A percentile compares a stretch with the other conserved stretches of the same genome.
Evolutionary conservation across 1,139 yeast species (phyloP).

Genomic region (Kurtzmaniella natalensis): DNA sequence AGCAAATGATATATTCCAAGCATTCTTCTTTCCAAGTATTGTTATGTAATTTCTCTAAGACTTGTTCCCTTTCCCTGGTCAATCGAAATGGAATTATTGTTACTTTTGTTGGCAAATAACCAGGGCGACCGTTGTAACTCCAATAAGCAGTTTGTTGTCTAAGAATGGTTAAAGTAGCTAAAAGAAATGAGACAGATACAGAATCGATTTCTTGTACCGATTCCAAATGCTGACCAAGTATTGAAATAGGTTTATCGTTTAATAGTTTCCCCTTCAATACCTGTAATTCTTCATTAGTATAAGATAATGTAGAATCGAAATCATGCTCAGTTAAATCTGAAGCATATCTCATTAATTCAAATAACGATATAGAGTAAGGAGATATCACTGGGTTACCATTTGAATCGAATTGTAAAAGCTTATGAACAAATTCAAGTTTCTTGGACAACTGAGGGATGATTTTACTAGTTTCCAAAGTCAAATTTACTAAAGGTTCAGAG

Average conservation of each 20-base stretch:
- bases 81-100: slow-evolving; percentile 36
- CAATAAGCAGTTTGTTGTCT: slow-evolving; percentile 46
- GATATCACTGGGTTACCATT: slow-evolving; percentile 30
- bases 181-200: slow-evolving; percentile 27
- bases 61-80: background rate
- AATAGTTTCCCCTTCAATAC: slow-evolving; percentile 2
- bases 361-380: slow-evolving; percentile 48
- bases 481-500: slow-evolving; percentile 21
- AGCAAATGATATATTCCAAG: slow-evolving; percentile 20
- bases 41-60: slow-evolving; percentile 12
- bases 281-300: slow-evolving; percentile 7
- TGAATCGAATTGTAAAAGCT: slow-evolving; percentile 46
- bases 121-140: slow-evolving; percentile 29
- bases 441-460: slow-evolving; percentile 26
- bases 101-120: slow-evolving; percentile 41
- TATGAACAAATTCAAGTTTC: slow-evolving; percentile 52
- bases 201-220: slow-evolving; percentile 9
- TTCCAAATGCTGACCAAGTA: background rate
- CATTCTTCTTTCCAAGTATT: slow-evolving; percentile 23
- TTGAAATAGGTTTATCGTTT: background rate
- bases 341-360: slow-evolving; percentile 40
- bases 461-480: slow-evolving; percentile 32
- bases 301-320: slow-evolving; percentile 11
- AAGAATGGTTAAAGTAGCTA: slow-evolving; percentile 43
- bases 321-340: slow-evolving; percentile 13